These are phyloP conservation scores for Alternaria tenuissima DNA, from an alignment of 2,329 filamentous ascomycete species.

Conservation along the genomic window DNA sequence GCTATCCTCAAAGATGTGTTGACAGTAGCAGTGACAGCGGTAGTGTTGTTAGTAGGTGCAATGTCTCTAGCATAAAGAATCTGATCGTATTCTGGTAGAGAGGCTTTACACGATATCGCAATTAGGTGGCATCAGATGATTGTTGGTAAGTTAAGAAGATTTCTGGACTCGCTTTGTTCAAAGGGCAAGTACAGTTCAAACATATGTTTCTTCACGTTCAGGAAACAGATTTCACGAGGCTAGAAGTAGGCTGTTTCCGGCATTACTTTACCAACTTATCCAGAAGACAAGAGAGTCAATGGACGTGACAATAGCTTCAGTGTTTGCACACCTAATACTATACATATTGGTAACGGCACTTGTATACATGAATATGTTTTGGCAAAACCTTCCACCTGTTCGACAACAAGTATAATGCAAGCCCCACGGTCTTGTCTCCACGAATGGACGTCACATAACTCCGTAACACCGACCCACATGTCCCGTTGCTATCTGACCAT, in stretches of 20 bases:
- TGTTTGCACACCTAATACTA: neutral
- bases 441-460: neutral
- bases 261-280: neutral
- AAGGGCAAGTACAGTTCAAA: neutral
- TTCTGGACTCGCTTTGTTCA: neutral
- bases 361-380: neutral
- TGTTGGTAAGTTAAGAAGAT: neutral
- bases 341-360: neutral
- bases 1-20: neutral
- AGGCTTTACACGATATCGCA: neutral
- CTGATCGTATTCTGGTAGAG: neutral
- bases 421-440: neutral
- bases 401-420: neutral
- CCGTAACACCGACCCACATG: neutral
- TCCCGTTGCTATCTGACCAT: neutral
- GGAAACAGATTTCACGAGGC: neutral
- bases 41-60: neutral
- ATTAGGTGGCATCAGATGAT: neutral
- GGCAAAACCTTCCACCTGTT: neutral
- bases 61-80: neutral
- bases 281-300: neutral
- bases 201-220: neutral
- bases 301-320: neutral
- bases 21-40: neutral
- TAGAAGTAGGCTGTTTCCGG: neutral